Conservation (phyloP, 1,139 yeast genomes). For the Yamadazyma dushanensis region DNA sequence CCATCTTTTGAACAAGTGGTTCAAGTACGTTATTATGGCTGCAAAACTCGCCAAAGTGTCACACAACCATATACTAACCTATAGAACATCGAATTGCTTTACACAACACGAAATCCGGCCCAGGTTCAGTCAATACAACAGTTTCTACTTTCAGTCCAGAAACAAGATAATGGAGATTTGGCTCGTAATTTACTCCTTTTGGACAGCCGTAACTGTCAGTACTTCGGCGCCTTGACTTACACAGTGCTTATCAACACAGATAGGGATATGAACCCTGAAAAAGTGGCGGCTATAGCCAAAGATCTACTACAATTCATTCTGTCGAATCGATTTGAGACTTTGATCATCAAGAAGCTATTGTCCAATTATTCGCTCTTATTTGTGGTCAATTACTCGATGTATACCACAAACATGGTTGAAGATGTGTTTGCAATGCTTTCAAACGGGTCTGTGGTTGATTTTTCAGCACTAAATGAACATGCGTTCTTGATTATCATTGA, state of each 20-base stretch:
- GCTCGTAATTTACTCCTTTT: slow-evolving; percentile 48
- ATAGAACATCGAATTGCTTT: slow-evolving; percentile 39
- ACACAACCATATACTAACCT: slow-evolving; percentile 12
- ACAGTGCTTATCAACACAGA: slow-evolving; percentile 54
- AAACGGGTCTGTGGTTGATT: slow-evolving; percentile 3
- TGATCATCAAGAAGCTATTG: slow-evolving; percentile 36
- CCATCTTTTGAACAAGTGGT: slow-evolving; percentile 2
- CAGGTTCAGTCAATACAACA: slow-evolving; percentile 50
- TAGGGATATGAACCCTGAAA: slow-evolving; percentile 12
- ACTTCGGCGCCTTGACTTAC: slow-evolving; percentile 73
- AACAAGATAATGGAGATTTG: slow-evolving; percentile 48
- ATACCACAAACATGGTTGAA: slow-evolving; percentile 15
- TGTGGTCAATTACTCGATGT: slow-evolving; percentile 28
- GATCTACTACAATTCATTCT: slow-evolving; percentile 1
- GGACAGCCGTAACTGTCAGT: slow-evolving; percentile 52
- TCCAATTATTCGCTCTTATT: slow-evolving; percentile 58
- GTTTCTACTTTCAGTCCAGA: slow-evolving; percentile 55
- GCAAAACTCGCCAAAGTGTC: not conserved
- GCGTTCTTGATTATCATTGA: slow-evolving; percentile 17
- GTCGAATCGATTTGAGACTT: slow-evolving; percentile 11
- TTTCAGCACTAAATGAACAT: slow-evolving; percentile 6
- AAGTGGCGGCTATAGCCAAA: slow-evolving; percentile 1
- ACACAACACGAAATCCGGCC: slow-evolving; percentile 42
- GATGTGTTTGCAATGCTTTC: slow-evolving; percentile 3
- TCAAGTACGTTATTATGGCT: slow-evolving; percentile 2